Conservation (phyloP, 306 rosid genomes). For the Myrica gale region DNA sequence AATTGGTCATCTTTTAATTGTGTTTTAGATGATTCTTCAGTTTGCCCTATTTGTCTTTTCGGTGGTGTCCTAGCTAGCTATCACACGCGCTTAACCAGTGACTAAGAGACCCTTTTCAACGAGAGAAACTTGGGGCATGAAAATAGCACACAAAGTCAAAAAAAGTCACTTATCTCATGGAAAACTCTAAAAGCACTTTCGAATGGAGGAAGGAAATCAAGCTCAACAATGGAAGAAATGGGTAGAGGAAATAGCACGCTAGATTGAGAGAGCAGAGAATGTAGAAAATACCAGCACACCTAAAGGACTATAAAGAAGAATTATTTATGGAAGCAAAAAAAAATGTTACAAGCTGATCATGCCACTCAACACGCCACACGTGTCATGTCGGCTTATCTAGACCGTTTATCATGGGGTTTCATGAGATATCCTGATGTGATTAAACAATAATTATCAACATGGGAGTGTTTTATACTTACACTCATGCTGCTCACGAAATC, state of each 20-base stretch:
- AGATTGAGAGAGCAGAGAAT: conserved; percentile 2
- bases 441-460: neutral
- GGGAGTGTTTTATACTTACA: neutral
- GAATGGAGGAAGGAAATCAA: conserved; percentile 36
- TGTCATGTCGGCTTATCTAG: conserved; percentile 25
- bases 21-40: too few relatives aligned
- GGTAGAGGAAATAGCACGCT: conserved; percentile 37
- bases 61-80: too few relatives aligned
- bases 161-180: conserved; percentile 27
- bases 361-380: conserved; percentile 42
- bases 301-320: conserved; percentile 36
- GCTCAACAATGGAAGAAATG: conserved; percentile 1
- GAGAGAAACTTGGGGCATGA: conserved; percentile 23
- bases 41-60: neutral
- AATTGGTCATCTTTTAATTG: too few relatives aligned
- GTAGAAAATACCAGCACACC: conserved; percentile 38
- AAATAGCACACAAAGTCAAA: conserved; percentile 42
- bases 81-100: conserved; percentile 16
- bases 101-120: conserved; percentile 14
- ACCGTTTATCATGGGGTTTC: conserved; percentile 7
- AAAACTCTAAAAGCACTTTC: conserved; percentile 19
- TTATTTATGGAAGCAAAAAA: conserved; percentile 28
- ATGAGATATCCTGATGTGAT: neutral
- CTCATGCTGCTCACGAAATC: neutral
- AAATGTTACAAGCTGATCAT: conserved; percentile 15